These are phyloP conservation scores for Colletotrichum phormii DNA, from an alignment of 2,329 filamentous ascomycete species.

Conservation along the genomic window DNA sequence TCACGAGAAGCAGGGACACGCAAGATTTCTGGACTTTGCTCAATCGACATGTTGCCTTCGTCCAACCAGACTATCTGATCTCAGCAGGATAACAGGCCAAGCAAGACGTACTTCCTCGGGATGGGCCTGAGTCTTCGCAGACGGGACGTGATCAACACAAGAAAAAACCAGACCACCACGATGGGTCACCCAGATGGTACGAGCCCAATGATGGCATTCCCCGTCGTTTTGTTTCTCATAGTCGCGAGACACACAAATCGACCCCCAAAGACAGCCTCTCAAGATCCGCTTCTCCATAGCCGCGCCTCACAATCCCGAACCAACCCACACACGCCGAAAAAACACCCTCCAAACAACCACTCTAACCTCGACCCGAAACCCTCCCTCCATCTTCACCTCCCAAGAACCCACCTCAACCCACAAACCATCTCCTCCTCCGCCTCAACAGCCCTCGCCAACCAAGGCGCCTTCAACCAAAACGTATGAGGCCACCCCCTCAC, in stretches of 20 bases:
- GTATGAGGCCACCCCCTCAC: conserved; percentile 63
- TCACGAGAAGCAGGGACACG: background rate
- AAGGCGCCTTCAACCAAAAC: conserved; percentile 61
- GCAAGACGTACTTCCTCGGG: background rate
- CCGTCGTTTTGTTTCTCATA: background rate
- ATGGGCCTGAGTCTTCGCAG: background rate
- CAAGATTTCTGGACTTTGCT: background rate
- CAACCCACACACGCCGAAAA: background rate
- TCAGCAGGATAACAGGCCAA: background rate
- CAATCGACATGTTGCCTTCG: no score
- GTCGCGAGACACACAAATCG: background rate
- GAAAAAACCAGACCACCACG: background rate
- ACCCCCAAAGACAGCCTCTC: background rate
- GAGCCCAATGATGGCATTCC: no score
- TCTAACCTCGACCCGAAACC: background rate
- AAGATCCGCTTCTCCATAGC: background rate
- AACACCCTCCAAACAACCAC: background rate
- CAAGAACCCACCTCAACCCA: conserved; percentile 54
- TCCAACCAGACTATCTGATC: background rate
- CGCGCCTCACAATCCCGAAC: background rate
- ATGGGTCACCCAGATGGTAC: background rate
- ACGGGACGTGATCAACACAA: background rate
- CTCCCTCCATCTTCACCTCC: background rate
- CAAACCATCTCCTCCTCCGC: conserved; percentile 56
- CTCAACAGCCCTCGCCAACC: conserved; percentile 52